Evolutionary conservation across 2,329 filamentous ascomycete genomes (phyloP).

Genomic region (Monosporascus sp.): DNA sequence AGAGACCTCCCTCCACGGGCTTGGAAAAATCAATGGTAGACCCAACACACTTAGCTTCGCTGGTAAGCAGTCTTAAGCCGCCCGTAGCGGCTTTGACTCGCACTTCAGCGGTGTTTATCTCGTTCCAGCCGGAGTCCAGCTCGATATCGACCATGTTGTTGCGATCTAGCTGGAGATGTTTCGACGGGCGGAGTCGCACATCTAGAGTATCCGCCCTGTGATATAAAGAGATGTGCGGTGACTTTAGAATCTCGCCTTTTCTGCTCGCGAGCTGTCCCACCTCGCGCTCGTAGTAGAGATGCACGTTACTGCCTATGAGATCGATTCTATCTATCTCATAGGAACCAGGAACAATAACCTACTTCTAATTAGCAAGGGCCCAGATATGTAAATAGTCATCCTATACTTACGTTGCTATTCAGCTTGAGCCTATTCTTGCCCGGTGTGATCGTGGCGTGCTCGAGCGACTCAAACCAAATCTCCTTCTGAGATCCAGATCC

Average conservation of each 20-base stretch:
- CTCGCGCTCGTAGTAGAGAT: conserved; percentile 61
- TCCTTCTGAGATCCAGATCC: conserved; percentile 57
- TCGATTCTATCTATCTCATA: conserved; percentile 72
- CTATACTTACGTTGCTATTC: conserved; percentile 36
- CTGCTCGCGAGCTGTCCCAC: conserved; percentile 41
- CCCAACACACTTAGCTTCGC: conserved; percentile 48
- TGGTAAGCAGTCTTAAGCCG: conserved; percentile 57
- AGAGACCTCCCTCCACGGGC: conserved; percentile 47
- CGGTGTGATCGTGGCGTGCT: conserved; percentile 43
- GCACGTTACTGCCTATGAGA: conserved; percentile 58
- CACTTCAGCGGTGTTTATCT: conserved; percentile 53
- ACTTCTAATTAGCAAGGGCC: conserved; percentile 25
- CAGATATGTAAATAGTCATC: not conserved
- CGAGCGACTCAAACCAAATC: conserved; percentile 54
- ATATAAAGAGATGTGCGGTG: conserved; percentile 65
- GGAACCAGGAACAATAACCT: conserved; percentile 64
- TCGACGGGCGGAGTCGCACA: conserved; percentile 60
- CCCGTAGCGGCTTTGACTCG: conserved; percentile 60
- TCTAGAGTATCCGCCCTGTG: conserved; percentile 65
- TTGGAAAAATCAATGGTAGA: conserved; percentile 39
- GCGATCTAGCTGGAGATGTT: conserved; percentile 72
- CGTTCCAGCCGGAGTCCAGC: conserved; percentile 70
- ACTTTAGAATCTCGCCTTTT: conserved; percentile 47
- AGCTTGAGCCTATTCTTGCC: conserved; percentile 45
- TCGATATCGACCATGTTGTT: conserved; percentile 72